These are phyloP conservation scores for Diaporthe australafricana DNA, from an alignment of 2,329 filamentous ascomycete species.

Conservation along the genomic window DNA sequence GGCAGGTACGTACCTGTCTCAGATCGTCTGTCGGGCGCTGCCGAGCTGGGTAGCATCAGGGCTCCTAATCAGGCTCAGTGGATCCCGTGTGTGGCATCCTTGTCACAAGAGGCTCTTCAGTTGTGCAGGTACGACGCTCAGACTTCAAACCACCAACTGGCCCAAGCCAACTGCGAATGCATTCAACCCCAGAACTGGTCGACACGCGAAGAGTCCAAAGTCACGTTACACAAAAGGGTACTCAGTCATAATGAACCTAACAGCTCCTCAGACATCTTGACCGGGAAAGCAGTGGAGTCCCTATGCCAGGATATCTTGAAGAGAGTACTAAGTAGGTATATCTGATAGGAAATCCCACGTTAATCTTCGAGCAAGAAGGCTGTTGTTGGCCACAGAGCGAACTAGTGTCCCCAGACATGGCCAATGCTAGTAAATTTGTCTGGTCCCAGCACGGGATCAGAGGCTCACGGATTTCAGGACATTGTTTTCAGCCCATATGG, in stretches of 20 bases:
- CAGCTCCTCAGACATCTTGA: not conserved
- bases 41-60: slow-evolving; percentile 28
- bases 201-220: not conserved
- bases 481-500: too few relatives aligned
- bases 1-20: slow-evolving; percentile 19
- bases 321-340: too few relatives aligned
- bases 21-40: slow-evolving; percentile 25
- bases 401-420: too few relatives aligned
- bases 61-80: slow-evolving; percentile 4
- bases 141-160: slow-evolving; percentile 1
- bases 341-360: too few relatives aligned
- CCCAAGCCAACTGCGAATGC: not conserved
- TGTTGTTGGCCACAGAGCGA: too few relatives aligned
- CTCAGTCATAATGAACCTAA: not conserved
- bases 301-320: too few relatives aligned
- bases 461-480: too few relatives aligned
- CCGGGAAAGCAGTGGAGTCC: too few relatives aligned
- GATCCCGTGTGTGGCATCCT: slow-evolving; percentile 13
- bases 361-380: too few relatives aligned
- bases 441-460: too few relatives aligned
- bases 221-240: not conserved
- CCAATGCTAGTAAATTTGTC: too few relatives aligned
- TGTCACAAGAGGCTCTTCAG: slow-evolving; percentile 21
- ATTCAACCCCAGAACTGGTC: not conserved
- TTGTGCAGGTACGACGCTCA: slow-evolving; percentile 22